Conservation (phyloP, 371 early-diverging fungal genomes). For the Aphelidium insulamus region DNA sequence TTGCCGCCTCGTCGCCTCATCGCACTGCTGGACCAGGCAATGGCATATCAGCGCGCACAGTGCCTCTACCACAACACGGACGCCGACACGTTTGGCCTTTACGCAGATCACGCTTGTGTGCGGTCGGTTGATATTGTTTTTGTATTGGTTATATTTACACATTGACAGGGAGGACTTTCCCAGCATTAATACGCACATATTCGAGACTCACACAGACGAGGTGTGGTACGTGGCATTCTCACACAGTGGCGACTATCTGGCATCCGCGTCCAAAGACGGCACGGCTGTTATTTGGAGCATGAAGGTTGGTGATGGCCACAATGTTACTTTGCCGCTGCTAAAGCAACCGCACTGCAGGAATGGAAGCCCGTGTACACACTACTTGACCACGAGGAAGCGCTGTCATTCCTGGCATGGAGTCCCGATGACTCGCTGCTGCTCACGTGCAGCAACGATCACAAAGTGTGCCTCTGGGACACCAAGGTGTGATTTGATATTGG, state of each 20-base stretch:
- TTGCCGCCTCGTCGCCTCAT: conserved; percentile 62
- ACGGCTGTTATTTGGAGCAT: conserved; percentile 70
- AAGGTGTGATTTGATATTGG: conserved; percentile 16
- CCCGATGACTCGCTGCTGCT: conserved; percentile 52
- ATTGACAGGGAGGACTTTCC: conserved; percentile 23
- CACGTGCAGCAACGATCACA: conserved; percentile 54
- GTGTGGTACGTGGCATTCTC: conserved; percentile 89
- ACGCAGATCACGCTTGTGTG: conserved; percentile 50
- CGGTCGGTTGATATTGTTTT: conserved; percentile 17
- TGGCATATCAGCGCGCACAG: conserved; percentile 37
- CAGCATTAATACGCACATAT: conserved; percentile 23
- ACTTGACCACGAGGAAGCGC: conserved; percentile 30
- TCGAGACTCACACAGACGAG: conserved; percentile 68
- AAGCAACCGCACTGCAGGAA: conserved; percentile 10
- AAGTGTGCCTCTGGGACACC: conserved; percentile 58
- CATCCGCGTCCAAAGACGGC: conserved; percentile 72
- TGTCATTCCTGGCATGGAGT: conserved; percentile 71
- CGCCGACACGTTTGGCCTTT: conserved; percentile 30
- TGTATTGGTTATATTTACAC: background rate
- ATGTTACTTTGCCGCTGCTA: conserved; percentile 3
- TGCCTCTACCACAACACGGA: conserved; percentile 67
- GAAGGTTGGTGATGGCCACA: conserved; percentile 14
- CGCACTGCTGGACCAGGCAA: conserved; percentile 54
- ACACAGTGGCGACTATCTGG: conserved; percentile 54
- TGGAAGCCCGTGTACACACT: conserved; percentile 21